Evolutionary conservation across 1,284 basidiomycete species (phyloP).

Genomic region (Ustilago hordei): DNA sequence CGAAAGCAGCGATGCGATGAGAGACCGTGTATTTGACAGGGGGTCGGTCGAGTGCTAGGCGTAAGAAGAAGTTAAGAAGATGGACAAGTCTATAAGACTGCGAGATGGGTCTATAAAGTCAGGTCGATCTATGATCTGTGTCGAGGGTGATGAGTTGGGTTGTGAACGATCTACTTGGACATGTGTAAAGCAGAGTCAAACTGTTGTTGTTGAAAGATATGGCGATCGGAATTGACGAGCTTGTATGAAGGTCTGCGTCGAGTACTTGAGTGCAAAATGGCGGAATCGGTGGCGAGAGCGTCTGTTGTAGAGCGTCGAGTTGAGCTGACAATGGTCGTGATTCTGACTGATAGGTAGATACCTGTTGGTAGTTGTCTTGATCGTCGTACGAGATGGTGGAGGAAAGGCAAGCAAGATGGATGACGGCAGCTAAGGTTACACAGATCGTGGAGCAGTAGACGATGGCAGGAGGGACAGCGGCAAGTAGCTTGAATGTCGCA

Average conservation of each 20-base stretch:
- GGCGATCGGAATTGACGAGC: constrained; percentile 3
- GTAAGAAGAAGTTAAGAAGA: neutral
- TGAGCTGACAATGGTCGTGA: constrained; percentile 3
- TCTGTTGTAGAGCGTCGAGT: constrained; percentile 8
- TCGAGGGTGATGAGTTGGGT: neutral
- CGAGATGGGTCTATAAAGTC: constrained; percentile 3
- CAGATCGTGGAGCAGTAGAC: neutral
- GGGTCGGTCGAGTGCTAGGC: constrained; percentile 13
- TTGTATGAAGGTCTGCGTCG: constrained; percentile 4
- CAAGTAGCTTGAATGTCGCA: constrained; percentile 19
- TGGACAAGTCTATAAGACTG: constrained; percentile 5
- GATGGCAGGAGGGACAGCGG: neutral
- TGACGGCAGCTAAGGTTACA: neutral
- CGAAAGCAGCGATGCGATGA: constrained; percentile 4
- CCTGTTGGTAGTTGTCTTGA: constrained; percentile 3
- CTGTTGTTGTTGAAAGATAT: neutral
- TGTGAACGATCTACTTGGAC: constrained; percentile 19
- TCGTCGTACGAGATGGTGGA: constrained; percentile 9
- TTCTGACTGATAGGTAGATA: neutral
- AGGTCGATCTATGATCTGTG: constrained; percentile 11
- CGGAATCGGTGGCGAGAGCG: constrained; percentile 1
- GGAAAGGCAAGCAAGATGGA: neutral
- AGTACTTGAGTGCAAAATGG: neutral
- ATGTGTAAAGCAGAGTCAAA: constrained; percentile 4
- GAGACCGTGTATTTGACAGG: constrained; percentile 50